Percentiles rank a stretch among this genome's conserved stretches.
These are phyloP conservation scores for Coniochaeta pulveracea DNA, from an alignment of 2,329 filamentous ascomycete genomes.

Conservation along the genomic window DNA sequence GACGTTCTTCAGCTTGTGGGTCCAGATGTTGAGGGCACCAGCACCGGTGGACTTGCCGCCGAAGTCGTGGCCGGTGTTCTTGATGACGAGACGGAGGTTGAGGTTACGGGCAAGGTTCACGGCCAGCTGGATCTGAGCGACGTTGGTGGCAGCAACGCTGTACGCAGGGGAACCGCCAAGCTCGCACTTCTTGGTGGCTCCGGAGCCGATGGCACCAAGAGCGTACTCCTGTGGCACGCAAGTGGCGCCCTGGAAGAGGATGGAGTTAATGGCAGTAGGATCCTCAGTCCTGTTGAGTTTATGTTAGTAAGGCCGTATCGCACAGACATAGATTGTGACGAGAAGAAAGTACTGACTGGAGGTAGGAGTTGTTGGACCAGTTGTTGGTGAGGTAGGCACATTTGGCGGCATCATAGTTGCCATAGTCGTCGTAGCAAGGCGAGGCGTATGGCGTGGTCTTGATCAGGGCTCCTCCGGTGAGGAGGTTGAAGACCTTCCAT, in stretches of 20 bases:
- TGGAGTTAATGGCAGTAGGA: conserved; percentile 19
- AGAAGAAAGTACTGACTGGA: conserved; percentile 7
- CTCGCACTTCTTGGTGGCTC: conserved; percentile 18
- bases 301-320: neutral
- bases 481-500: conserved; percentile 14
- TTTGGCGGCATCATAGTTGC: conserved; percentile 15
- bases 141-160: conserved; percentile 24
- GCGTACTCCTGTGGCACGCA: conserved; percentile 17
- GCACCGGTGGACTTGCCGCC: conserved; percentile 24
- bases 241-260: conserved; percentile 20
- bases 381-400: conserved; percentile 18
- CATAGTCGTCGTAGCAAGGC: conserved; percentile 20
- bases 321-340: neutral
- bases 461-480: conserved; percentile 18
- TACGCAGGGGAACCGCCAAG: conserved; percentile 25
- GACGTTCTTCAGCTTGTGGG: conserved; percentile 14
- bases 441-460: conserved; percentile 20
- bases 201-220: conserved; percentile 6
- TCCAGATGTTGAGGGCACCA: conserved; percentile 20
- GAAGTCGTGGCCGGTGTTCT: conserved; percentile 44
- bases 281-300: conserved; percentile 6
- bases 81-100: conserved; percentile 25
- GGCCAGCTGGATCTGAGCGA: conserved; percentile 24
- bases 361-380: conserved; percentile 9
- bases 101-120: conserved; percentile 29